Evolutionary conservation across 1,284 basidiomycete genomes (phyloP), one percentile per base, ranked within the genome.

Genomic region (Pholiota adiposa): DNA sequence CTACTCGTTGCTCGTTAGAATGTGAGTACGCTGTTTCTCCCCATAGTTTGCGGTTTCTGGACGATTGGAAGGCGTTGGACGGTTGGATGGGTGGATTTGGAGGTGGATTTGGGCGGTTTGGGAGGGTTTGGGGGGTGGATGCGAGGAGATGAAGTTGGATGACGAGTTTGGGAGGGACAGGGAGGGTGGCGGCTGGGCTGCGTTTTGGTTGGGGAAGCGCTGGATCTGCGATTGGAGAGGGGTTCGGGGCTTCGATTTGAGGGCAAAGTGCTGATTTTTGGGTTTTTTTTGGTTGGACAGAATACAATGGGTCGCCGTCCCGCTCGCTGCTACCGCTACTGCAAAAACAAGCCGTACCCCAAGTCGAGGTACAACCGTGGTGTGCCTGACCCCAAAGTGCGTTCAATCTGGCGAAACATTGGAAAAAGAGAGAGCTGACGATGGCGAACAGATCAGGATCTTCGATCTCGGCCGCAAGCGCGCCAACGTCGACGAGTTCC

Each of bases 341-440:
- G 94, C 87, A 97, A 98, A 85, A 97, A 97, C 88, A 97, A 98
- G 87, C 94, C 94, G 46, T 93, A 91, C 80, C 90, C 91, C 63
- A 97, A 97, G 82, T 95, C 92, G 62, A 82, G 95, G 75, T 97
- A 97, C 86, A 97, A 97, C 84, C 94, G 97, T 85, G 96, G 96
- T 94, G 95, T 97, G 52, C 94, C 95, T 70, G 95, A 96, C 76
- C 78, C 94, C 68, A 97, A 97, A 85, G 92, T 87, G 86, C 58
- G 65, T 60, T 19, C n/a, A n/a, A n/a, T n/a, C n/a, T n/a, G n/a
- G n/a, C n/a, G n/a, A n/a, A n/a, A n/a, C 21, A n/a, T 18, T 51
- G 18, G 43, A 34, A 54, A 55, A 19, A 8, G 41, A 8, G 3
- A 21, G 31, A n/a, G 23, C 16, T 50, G n/a, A 51, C 57, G 18